These are phyloP conservation scores for Flaveria linearis DNA, from an alignment of 129 eudicot genomes.

Conservation along the genomic window DNA sequence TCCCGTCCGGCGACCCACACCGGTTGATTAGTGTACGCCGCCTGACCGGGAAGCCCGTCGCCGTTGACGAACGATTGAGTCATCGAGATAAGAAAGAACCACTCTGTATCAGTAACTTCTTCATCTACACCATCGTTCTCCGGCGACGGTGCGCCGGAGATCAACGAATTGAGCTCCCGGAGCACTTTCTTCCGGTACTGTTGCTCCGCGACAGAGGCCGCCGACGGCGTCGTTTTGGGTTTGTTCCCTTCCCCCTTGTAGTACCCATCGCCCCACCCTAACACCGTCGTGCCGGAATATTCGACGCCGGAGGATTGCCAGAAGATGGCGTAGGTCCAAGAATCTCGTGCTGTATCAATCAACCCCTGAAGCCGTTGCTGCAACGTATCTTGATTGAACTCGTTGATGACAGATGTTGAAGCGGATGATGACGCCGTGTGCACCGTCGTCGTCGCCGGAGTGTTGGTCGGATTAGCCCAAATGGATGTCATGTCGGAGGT, in stretches of 20 bases:
- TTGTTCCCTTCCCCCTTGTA: conserved; percentile 52
- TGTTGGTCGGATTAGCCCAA: conserved; percentile 28
- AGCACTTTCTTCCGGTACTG: conserved; percentile 76
- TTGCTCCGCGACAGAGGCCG: conserved; percentile 56
- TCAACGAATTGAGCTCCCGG: conserved; percentile 71
- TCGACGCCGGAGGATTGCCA: conserved; percentile 48
- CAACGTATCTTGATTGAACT: conserved; percentile 43
- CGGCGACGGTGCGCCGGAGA: conserved; percentile 57
- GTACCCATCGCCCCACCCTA: conserved; percentile 78
- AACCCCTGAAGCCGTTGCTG: conserved; percentile 59
- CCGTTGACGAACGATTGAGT: conserved; percentile 68
- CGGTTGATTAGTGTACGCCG: conserved; percentile 46
- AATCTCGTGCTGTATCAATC: conserved; percentile 50
- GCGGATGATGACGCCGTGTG: conserved; percentile 34
- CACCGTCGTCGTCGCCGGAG: conserved; percentile 5
- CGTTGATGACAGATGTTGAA: conserved; percentile 26
- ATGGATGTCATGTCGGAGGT: conserved; percentile 42
- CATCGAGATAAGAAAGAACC: conserved; percentile 91
- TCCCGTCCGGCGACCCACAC: conserved; percentile 82
- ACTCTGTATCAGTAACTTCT: conserved; percentile 89
- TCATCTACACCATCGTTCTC: conserved; percentile 67
- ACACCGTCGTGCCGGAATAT: conserved; percentile 24
- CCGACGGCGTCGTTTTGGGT: conserved; percentile 23
- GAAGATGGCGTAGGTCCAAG: conserved; percentile 73
- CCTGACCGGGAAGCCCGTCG: conserved; percentile 85